Evolutionary conservation across 805 yeast genomes (phyloP), one percentile per base, ranked within the genome.

Genomic region (Kodamaea fukazawae): DNA sequence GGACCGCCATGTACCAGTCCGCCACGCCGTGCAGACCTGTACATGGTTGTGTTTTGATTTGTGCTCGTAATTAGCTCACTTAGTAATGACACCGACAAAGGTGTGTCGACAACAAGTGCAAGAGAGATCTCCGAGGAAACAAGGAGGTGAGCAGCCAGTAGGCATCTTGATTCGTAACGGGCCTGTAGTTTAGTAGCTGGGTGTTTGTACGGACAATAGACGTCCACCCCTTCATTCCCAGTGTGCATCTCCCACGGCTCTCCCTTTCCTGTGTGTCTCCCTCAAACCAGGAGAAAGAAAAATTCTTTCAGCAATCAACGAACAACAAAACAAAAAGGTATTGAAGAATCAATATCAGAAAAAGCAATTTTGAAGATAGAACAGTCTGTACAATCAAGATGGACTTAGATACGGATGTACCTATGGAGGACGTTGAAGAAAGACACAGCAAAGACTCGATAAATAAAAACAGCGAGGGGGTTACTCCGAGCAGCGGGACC

Each of bases 331-430:
- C 42, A 35, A 35, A 35, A 28, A 35, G 12, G 29, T 13, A 27
- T 13, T n/a, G 29, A 11, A 27, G 30, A 11, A 13, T 13, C 14
- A 29, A 29, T 29, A 13, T 29, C 32, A 29, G 18, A 14, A 15
- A 29, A n/a, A 11, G 9, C 6, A 5, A n/a, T 6, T n/a, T 27
- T 12, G 29, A 12, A 11, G 12, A 10, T 12, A n/a, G 33, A 30
- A 15, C 18, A 15, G 12, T 15, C 33, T 11, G 5, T 13, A 30
- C n/a, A 30, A 13, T 20, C 23, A 29, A 14, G n/a, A 84, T 83
- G 90, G 89, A 83, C 50, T 69, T 81, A 61, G 91, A 85, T 58
- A 75, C 84, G 40, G 95, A 85, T 60, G 83, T 83, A 43, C 89
- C 85, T 49, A 85, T 85, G 93, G 90, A 83, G 60, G 93, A 85